These are phyloP conservation scores for Globisporangium nagaii DNA, from an alignment of 352 stramenopile genomes.

Conservation along the genomic window DNA sequence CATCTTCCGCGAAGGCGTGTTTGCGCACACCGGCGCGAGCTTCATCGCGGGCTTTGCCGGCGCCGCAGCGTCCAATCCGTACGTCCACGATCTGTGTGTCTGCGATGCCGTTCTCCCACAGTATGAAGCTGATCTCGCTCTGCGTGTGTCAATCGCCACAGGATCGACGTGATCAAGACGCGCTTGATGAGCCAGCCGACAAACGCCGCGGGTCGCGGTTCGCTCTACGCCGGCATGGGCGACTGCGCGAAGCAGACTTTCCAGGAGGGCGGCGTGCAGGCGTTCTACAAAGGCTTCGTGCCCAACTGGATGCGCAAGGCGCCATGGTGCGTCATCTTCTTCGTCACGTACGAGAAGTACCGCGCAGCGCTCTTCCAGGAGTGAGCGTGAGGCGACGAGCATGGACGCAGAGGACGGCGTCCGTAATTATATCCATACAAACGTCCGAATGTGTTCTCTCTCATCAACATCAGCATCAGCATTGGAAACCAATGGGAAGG, in stretches of 20 bases:
- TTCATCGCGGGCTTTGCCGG: constrained; percentile 74
- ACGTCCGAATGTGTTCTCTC: too few species aligned
- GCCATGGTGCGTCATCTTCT: constrained; percentile 84
- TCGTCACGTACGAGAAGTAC: constrained; percentile 84
- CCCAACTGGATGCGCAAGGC: constrained; percentile 87
- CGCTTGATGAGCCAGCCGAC: constrained; percentile 77
- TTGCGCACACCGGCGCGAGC: constrained; percentile 70
- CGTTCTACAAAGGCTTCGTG: constrained; percentile 86
- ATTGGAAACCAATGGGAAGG: too few species aligned
- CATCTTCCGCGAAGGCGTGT: constrained; percentile 49
- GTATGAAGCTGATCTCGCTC: neutral
- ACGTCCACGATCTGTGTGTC: too few species aligned
- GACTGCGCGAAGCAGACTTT: constrained; percentile 71
- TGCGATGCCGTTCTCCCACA: too few species aligned
- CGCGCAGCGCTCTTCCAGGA: constrained; percentile 32
- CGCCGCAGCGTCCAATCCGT: constrained; percentile 71
- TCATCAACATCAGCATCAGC: too few species aligned
- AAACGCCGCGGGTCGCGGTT: constrained; percentile 40
- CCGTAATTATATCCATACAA: constrained; percentile 2
- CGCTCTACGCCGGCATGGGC: constrained; percentile 62
- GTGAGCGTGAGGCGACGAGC: constrained; percentile 17
- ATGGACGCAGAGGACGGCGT: neutral
- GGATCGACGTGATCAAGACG: constrained; percentile 84
- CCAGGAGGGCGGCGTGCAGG: constrained; percentile 47
- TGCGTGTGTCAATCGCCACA: constrained; percentile 7